Evolutionary conservation across 2,329 filamentous ascomycete genomes (phyloP).

Genomic region (Colletotrichum sp.): DNA sequence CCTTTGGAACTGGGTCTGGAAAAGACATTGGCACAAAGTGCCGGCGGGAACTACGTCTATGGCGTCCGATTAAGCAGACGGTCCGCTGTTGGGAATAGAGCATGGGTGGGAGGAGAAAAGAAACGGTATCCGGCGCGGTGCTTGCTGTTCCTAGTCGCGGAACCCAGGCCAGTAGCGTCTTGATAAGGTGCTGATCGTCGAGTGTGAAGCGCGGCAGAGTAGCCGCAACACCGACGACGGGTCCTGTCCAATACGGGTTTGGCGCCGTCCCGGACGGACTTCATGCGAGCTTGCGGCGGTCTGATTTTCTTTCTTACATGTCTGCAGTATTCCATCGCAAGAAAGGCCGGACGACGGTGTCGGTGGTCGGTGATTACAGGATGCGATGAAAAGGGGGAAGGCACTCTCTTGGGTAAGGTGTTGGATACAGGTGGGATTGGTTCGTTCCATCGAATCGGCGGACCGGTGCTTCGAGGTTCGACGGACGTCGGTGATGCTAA

Average conservation of each 20-base stretch:
- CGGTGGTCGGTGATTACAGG: neutral
- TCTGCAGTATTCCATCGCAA: neutral
- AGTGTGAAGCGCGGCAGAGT: neutral
- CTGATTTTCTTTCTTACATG: neutral
- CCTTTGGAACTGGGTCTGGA: neutral
- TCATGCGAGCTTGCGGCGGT: neutral
- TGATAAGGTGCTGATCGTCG: constrained; percentile 1
- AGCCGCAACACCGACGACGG: constrained; percentile 3
- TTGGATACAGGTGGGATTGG: neutral
- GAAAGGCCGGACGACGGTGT: neutral
- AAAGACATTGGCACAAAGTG: neutral
- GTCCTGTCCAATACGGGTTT: neutral
- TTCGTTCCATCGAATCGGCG: neutral
- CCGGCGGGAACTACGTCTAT: neutral
- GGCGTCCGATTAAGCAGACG: neutral
- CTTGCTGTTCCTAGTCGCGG: neutral
- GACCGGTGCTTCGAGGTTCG: neutral
- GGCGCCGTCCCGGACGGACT: neutral
- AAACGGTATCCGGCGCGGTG: neutral
- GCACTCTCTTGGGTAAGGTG: neutral
- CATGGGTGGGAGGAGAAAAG: neutral
- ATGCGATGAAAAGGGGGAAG: neutral
- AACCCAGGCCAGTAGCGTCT: neutral
- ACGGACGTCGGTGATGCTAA: neutral
- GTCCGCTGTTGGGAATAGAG: neutral